phyloP scores from a whole-genome alignment of 805 yeast species.

The Saccharomyces mikatae region DNA sequence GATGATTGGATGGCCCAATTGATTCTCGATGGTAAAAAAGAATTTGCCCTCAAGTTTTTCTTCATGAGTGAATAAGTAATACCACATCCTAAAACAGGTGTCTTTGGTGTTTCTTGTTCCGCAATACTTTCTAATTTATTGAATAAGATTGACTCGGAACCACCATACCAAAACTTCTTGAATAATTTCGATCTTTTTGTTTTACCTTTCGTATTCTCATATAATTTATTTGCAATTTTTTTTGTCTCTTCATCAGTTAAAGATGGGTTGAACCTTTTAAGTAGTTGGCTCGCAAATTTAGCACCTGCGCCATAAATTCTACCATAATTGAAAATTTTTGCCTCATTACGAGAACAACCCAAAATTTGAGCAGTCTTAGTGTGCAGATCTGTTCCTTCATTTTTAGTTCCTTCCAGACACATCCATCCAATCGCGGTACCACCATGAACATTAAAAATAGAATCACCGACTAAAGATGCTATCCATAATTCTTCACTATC shows the following conservation, averaged over 20 bases:
- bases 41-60: slow-evolving; percentile 52
- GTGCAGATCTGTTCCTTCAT: slow-evolving; percentile 88
- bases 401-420: slow-evolving; percentile 94
- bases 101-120: slow-evolving; percentile 65
- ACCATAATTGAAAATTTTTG: slow-evolving; percentile 93
- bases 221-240: slow-evolving; percentile 55
- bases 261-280: slow-evolving; percentile 74
- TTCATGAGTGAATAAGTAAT: slow-evolving; percentile 76
- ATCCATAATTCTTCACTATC: slow-evolving; percentile 98
- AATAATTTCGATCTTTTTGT: slow-evolving; percentile 29
- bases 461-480: slow-evolving; percentile 90
- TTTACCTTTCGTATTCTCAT: slow-evolving; percentile 77
- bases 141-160: slow-evolving; percentile 87
- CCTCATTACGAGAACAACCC: slow-evolving; percentile 85
- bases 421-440: slow-evolving; percentile 98
- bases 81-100: slow-evolving; percentile 90
- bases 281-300: slow-evolving; percentile 74
- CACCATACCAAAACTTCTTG: slow-evolving; percentile 64
- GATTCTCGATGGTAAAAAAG: slow-evolving; percentile 79
- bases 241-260: slow-evolving; percentile 61
- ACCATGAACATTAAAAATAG: slow-evolving; percentile 83
- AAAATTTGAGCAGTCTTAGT: slow-evolving; percentile 86
- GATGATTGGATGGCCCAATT: slow-evolving; percentile 98
- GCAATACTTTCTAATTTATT: slow-evolving; percentile 86
- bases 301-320: slow-evolving; percentile 97